Base-by-base conservation (phyloP, 441 rosid species). In the Populus hybrid region DNA sequence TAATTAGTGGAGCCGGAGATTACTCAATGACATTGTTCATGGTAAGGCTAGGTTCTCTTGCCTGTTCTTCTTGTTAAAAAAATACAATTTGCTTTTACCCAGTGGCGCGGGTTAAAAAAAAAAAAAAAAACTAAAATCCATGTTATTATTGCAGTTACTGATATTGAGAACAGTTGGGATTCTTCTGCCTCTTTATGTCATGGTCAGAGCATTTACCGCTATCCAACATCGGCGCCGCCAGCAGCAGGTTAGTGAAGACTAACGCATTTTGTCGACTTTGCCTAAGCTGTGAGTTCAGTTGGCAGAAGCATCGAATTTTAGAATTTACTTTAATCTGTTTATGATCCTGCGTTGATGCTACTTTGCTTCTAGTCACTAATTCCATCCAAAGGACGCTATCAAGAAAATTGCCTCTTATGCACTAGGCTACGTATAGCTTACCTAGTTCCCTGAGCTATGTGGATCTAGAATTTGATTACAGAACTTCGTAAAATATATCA, bases 81-180 rank as follows among this genome's bases (percentile, higher is more conserved):
- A 71, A 18, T 35, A 9, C 34, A 8, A 30, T 53, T 64, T 23
- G 12, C 26, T 69, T 69, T 42, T 46, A 18, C 24, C 38, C 4
- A 74, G 1, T 6, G 40, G 28, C 66, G 9, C 18, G 46, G 67
- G 23, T 6, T 34, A 34, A 34, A 6, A 5, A 35, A 35, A 35
- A 35, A 24, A 24, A 24, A 57, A 20, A 57, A n/a, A 67, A 68
- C 72, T 35, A 61, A 36, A 14, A 35, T 35, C 12, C 59, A 35
- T 38, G 69, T 61, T 36, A 46, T 68, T 64, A 9, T 77, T 77
- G 84, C 88, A 92, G 97, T 50, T 91, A 76, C 70, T 86, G 77
- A 46, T 88, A 36, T 76, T 89, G 81, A 88, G 90, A 78, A 88
- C 89, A 14, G 72, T 91, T 21, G 95, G 91, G 67, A 87, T 92